Percentiles rank a stretch among this genome's conserved stretches.
Conservation (phyloP, 352 stramenopile genomes). For the Phytophthora sp. region DNA sequence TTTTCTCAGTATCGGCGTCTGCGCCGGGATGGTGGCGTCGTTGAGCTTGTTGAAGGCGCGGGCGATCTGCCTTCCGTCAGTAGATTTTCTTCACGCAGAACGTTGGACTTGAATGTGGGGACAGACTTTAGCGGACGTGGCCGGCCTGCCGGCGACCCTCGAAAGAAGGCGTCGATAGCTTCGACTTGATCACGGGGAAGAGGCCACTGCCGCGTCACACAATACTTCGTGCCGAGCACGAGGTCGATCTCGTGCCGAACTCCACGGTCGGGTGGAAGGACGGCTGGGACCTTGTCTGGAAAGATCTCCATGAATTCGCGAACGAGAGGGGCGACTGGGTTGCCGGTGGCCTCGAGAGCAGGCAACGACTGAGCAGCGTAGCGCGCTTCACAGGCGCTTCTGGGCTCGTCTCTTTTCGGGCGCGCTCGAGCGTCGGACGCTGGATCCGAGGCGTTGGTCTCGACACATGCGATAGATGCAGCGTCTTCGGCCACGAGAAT, state of each 20-base stretch:
- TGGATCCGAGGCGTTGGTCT: not conserved
- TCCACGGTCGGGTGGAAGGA: constrained; percentile 18
- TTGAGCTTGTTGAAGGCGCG: too few species aligned
- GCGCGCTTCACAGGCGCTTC: constrained; percentile 18
- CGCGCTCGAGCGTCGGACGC: constrained; percentile 5
- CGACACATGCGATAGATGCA: constrained; percentile 5
- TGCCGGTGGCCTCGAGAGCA: constrained; percentile 1
- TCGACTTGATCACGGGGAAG: not conserved
- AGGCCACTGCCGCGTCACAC: too few species aligned
- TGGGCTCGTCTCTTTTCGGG: constrained; percentile 10
- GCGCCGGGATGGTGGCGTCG: too few species aligned
- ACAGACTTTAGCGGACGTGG: too few species aligned
- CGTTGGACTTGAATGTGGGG: too few species aligned
- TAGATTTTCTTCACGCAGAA: too few species aligned
- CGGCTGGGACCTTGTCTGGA: constrained; percentile 25
- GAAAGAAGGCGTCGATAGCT: not conserved
- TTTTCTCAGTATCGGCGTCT: too few species aligned
- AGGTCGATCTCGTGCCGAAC: constrained; percentile 39
- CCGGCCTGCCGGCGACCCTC: not conserved
- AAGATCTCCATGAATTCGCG: constrained; percentile 27
- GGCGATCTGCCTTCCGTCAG: too few species aligned
- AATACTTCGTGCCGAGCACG: constrained; percentile 2
- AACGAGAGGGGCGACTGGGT: constrained; percentile 10
- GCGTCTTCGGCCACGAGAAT: constrained; percentile 5
- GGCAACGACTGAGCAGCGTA: constrained; percentile 27